These are phyloP conservation scores for Phyllosticta capitalensis DNA, from an alignment of 2,329 filamentous ascomycete species.

Conservation along the genomic window DNA sequence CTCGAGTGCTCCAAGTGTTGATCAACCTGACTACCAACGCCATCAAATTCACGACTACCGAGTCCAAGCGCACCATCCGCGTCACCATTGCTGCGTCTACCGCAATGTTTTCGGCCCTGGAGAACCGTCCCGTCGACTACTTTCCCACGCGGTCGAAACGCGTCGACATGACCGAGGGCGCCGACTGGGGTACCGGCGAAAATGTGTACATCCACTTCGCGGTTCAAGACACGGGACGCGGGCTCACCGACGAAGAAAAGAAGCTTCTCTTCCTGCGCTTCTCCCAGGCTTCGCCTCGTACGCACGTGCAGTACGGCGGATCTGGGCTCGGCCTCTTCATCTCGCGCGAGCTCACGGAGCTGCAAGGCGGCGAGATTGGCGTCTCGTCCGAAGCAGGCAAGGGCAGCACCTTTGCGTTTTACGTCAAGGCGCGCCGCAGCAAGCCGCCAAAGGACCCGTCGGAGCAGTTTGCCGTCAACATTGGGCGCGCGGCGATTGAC, in stretches of 20 bases:
- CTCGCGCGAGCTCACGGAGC: constrained; percentile 65
- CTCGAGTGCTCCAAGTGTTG: constrained; percentile 65
- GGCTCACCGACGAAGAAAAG: constrained; percentile 61
- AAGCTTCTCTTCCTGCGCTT: constrained; percentile 70
- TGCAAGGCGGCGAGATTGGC: constrained; percentile 72
- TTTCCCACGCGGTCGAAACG: constrained; percentile 48
- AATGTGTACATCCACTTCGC: constrained; percentile 60
- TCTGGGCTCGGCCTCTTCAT: constrained; percentile 74
- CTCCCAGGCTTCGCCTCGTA: constrained; percentile 65
- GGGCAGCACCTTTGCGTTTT: constrained; percentile 69
- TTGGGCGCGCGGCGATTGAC: constrained; percentile 23
- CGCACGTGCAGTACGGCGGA: constrained; percentile 70
- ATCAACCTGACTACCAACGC: constrained; percentile 76
- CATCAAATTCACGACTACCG: constrained; percentile 67
- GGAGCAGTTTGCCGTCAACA: constrained; percentile 19
- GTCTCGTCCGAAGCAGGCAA: constrained; percentile 57
- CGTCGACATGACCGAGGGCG: constrained; percentile 38
- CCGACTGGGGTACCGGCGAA: constrained; percentile 62
- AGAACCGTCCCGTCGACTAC: constrained; percentile 45
- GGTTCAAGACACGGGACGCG: constrained; percentile 68
- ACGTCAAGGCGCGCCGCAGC: constrained; percentile 58
- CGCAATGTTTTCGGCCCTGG: constrained; percentile 39
- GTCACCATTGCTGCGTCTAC: constrained; percentile 57
- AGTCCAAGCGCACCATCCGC: constrained; percentile 52
- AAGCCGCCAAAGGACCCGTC: constrained; percentile 24